Conservation (phyloP, 148 eudicot genomes). For the Arctostaphylos glauca region DNA sequence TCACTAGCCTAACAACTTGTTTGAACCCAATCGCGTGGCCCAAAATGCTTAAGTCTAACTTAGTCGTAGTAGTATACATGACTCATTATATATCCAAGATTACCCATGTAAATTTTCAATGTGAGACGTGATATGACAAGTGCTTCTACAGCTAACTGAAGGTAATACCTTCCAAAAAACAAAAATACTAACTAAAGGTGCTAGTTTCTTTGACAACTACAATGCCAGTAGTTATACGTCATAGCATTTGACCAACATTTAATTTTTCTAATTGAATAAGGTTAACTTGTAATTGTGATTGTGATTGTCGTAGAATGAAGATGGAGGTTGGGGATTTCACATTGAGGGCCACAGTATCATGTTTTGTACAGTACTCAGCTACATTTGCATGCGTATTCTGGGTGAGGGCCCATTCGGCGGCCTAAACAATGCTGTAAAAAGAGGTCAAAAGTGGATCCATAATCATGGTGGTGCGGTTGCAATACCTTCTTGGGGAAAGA, state of each 20-base stretch:
- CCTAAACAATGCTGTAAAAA: slow-evolving; percentile 12
- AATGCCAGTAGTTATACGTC: not conserved
- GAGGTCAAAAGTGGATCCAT: slow-evolving; percentile 23
- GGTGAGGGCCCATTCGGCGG: slow-evolving; percentile 21
- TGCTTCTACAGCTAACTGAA: too few species aligned
- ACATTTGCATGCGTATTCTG: slow-evolving; percentile 22
- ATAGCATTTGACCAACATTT: not conserved
- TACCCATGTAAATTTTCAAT: too few species aligned
- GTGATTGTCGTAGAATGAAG: slow-evolving; percentile 17
- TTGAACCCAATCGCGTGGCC: too few species aligned
- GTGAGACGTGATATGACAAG: not conserved
- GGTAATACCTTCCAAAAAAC: too few species aligned
- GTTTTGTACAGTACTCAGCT: slow-evolving; percentile 25
- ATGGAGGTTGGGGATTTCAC: slow-evolving; percentile 31
- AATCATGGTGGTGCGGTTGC: slow-evolving; percentile 21
- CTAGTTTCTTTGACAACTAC: not conserved
- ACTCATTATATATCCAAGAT: too few species aligned
- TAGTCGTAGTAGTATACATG: too few species aligned
- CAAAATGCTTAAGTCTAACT: too few species aligned
- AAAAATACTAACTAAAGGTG: not conserved
- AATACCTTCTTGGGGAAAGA: slow-evolving; percentile 27
- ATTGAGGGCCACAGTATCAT: slow-evolving; percentile 24
- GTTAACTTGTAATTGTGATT: not conserved
- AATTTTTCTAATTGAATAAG: not conserved
- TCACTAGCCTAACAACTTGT: too few species aligned